Evolutionary conservation across 2,329 filamentous ascomycete species (phyloP).

Genomic region (Sphaerulina musiva): DNA sequence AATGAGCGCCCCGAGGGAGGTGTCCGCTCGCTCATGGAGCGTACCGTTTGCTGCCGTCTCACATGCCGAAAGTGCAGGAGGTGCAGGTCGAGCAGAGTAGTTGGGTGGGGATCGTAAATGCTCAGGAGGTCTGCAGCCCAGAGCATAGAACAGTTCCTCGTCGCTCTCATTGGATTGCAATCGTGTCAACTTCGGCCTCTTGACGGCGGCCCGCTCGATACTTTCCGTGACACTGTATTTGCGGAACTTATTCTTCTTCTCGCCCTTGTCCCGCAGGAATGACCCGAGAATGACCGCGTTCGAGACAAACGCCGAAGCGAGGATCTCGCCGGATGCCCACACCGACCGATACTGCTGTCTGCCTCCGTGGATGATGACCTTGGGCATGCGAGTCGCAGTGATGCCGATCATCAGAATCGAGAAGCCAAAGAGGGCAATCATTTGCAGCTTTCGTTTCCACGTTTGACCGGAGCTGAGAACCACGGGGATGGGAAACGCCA

Average conservation of each 20-base stretch:
- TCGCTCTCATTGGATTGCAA: conserved; percentile 78
- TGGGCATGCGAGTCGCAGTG: conserved; percentile 73
- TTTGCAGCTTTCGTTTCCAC: conserved; percentile 68
- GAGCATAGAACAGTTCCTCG: conserved; percentile 74
- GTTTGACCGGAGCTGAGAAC: conserved; percentile 73
- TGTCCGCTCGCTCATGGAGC: background rate
- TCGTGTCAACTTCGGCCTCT: conserved; percentile 56
- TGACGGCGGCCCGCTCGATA: conserved; percentile 50
- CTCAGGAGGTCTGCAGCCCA: conserved; percentile 63
- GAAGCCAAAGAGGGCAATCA: conserved; percentile 74
- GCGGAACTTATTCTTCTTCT: conserved; percentile 83
- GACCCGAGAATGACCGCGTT: conserved; percentile 88
- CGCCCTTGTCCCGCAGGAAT: conserved; percentile 80
- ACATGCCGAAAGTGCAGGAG: conserved; percentile 37
- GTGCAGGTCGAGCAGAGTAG: conserved; percentile 34
- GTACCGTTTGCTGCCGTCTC: background rate
- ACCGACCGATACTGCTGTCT: conserved; percentile 82
- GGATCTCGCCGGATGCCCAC: conserved; percentile 80
- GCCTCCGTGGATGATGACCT: conserved; percentile 64
- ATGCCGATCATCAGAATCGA: conserved; percentile 74
- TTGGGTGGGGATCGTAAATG: conserved; percentile 36
- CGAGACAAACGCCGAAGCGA: conserved; percentile 79
- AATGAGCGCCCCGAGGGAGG: conserved; percentile 9
- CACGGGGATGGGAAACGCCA: conserved; percentile 83
- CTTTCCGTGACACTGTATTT: conserved; percentile 47